Conservation (phyloP, 116 monocot genomes). For the Posidonia oceanica region DNA sequence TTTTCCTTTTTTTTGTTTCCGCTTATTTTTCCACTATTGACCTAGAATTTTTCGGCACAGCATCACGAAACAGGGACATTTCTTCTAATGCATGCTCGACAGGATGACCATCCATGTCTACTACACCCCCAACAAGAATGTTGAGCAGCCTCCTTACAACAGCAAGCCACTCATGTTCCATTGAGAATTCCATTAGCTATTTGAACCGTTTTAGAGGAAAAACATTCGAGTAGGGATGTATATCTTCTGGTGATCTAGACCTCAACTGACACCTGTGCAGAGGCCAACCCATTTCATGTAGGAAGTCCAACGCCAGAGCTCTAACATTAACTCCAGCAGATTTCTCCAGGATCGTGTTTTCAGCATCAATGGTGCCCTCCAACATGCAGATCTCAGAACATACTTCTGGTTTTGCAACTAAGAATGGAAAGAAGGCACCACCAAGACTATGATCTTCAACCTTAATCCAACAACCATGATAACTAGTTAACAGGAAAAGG, state of each 20-base stretch:
- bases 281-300: conserved; percentile 93
- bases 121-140: conserved; percentile 45
- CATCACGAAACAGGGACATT: conserved; percentile 45
- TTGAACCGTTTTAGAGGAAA: conserved; percentile 44
- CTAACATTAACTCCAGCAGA: conserved; percentile 16
- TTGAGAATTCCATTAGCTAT: conserved; percentile 51
- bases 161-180: conserved; percentile 63
- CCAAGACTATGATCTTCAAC: conserved; percentile 68
- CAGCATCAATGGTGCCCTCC: conserved; percentile 25
- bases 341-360: conserved; percentile 5
- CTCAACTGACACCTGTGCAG: conserved; percentile 32
- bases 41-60: conserved; percentile 51
- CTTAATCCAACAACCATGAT: conserved; percentile 11
- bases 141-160: conserved; percentile 73
- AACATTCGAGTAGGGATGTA: not conserved
- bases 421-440: conserved; percentile 60
- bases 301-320: conserved; percentile 41
- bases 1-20: no score
- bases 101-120: conserved; percentile 32
- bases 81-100: conserved; percentile 37
- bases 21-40: conserved; percentile 52
- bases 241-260: conserved; percentile 9
- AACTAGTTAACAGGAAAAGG: not conserved
- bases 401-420: conserved; percentile 76
- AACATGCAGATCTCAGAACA: conserved; percentile 66